Evolutionary conservation across 1,284 basidiomycete species (phyloP).

Genomic region (Ceratobasidium sp.): DNA sequence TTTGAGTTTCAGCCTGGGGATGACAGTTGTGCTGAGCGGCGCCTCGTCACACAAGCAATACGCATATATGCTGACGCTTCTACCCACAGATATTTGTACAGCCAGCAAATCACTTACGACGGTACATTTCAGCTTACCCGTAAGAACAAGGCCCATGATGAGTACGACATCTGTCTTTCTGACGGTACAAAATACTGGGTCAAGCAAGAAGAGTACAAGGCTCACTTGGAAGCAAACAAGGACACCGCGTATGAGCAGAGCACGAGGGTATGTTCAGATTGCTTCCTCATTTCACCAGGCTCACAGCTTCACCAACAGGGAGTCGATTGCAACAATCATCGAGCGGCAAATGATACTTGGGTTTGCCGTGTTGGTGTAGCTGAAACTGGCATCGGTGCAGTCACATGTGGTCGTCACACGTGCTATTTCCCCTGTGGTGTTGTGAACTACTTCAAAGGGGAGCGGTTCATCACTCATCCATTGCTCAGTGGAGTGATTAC

Average conservation of each 20-base stretch:
- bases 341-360: neutral
- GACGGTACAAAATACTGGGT: neutral
- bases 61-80: too few relatives aligned
- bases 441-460: neutral
- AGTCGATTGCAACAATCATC: constrained; percentile 18
- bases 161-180: neutral
- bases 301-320: neutral
- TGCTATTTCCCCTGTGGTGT: constrained; percentile 1
- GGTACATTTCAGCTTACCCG: constrained; percentile 5
- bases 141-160: neutral
- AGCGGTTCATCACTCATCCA: neutral
- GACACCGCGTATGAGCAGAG: constrained; percentile 4
- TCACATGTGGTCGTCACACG: constrained; percentile 20
- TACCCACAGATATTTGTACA: constrained; percentile 1
- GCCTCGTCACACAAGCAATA: too few relatives aligned
- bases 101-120: neutral
- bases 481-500: neutral
- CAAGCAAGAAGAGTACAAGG: neutral
- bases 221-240: neutral
- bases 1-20: too few relatives aligned
- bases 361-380: neutral
- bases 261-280: neutral
- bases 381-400: constrained; percentile 7
- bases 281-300: neutral
- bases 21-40: too few relatives aligned